Evolutionary conservation across 371 early-diverging fungal species (phyloP), one percentile per base, ranked within the genome.

Genomic region (Mucor velutinosus): DNA sequence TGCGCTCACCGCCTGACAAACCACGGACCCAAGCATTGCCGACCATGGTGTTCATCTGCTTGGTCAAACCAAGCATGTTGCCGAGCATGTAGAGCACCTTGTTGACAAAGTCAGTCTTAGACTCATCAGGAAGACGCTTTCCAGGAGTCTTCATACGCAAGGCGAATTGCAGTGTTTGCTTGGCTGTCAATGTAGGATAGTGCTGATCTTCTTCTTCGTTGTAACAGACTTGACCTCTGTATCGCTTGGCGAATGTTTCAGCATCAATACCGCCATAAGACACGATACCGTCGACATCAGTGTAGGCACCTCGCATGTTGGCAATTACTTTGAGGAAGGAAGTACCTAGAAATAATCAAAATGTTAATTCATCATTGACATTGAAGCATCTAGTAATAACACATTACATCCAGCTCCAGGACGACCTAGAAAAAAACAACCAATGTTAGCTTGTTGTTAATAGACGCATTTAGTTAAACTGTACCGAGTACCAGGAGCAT

Each of bases 1-100:
- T 93, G 71, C 88, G 81, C 79, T 86, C 93, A 69, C 93, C 94
- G 61, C 87, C 94, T 19, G 85, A 85, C 15, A 92, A 78, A 53
- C 93, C 92, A 68, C 90, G 87, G 56, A 88, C 66, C 39, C 80
- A 83, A 1, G 86, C 89, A 66, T 92, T 87, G 23, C 94, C 94
- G n/a, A 94, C 89, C 49, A 87, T 75, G 4, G 90, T 86, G 74
- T 93, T 77, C 55, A 85, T 82, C 72, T 85, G 85, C 45, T 87
- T 83, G 41, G 82, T 80, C 47, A 90, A 79, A 29, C 89, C 86
- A 27, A 89, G 76, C 78, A 86, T 75, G 23, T 80, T 80, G 17
- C 80, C 72, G 23, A 84, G 75, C 78, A 77, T 75, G 27, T 75
- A 77, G 25, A 83, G 70, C 8, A 85, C 59, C 32, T 80, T 79